Percentiles rank a stretch among this genome's conserved stretches.
Evolutionary conservation across 2,329 filamentous ascomycete genomes (phyloP).

Genomic region (Rutstroemia sp.): DNA sequence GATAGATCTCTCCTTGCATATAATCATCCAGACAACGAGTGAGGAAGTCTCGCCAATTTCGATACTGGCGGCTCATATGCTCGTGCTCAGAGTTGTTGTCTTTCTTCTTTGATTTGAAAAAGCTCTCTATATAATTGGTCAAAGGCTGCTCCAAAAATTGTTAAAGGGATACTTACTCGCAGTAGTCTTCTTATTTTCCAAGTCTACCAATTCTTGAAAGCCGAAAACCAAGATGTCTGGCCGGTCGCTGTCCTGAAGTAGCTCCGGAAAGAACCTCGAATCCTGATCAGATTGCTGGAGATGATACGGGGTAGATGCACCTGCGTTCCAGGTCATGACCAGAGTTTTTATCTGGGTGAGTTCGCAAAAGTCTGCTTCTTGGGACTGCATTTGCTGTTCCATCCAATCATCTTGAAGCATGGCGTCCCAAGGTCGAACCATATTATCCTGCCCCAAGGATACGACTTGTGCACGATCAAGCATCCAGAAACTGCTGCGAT

Average conservation of each 20-base stretch:
- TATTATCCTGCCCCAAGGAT: constrained; percentile 80
- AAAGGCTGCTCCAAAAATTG: constrained; percentile 16
- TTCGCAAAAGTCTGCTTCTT: constrained; percentile 74
- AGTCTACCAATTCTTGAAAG: constrained; percentile 96
- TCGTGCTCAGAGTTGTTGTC: constrained; percentile 69
- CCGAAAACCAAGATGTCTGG: constrained; percentile 93
- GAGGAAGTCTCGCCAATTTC: constrained; percentile 90
- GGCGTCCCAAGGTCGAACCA: constrained; percentile 83
- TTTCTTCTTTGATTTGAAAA: constrained; percentile 87
- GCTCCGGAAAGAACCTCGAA: constrained; percentile 69
- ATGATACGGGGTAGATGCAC: constrained; percentile 84
- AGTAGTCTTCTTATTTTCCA: constrained; percentile 95
- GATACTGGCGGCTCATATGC: constrained; percentile 94
- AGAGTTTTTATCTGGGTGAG: constrained; percentile 76
- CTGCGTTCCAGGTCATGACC: constrained; percentile 94
- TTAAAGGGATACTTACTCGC: constrained; percentile 53
- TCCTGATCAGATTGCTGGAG: constrained; percentile 65
- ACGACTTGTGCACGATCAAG: constrained; percentile 78
- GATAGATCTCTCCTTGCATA: constrained; percentile 75
- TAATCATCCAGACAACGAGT: constrained; percentile 75
- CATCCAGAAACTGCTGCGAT: constrained; percentile 77
- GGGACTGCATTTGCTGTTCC: constrained; percentile 79
- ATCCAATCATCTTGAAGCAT: constrained; percentile 91
- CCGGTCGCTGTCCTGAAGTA: constrained; percentile 67
- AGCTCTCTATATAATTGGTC: constrained; percentile 50